Evolutionary conservation across 2,329 filamentous ascomycete genomes (phyloP).

Genomic region (Aspergillus costaricaensis): DNA sequence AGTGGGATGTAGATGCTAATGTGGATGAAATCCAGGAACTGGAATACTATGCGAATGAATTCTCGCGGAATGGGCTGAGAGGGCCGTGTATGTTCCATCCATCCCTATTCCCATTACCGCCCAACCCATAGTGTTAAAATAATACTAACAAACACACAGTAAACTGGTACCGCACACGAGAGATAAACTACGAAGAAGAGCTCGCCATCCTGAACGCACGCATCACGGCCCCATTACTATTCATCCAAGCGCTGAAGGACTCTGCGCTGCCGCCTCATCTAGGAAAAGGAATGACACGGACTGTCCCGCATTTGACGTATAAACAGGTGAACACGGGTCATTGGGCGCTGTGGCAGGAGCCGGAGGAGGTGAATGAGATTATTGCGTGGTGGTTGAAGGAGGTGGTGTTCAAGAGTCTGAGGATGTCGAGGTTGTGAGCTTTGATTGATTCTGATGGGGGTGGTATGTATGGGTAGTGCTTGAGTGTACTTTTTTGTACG

Average conservation of each 20-base stretch:
- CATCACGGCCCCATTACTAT: constrained; percentile 67
- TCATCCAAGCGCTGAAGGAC: constrained; percentile 73
- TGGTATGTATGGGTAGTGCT: background rate
- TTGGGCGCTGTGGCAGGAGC: constrained; percentile 79
- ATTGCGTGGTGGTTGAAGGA: constrained; percentile 68
- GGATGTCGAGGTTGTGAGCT: constrained; percentile 15
- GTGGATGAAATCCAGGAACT: constrained; percentile 54
- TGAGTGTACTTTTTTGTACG: background rate
- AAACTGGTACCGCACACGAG: constrained; percentile 82
- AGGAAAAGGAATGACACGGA: constrained; percentile 69
- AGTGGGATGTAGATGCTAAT: background rate
- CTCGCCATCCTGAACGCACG: constrained; percentile 38
- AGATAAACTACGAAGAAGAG: constrained; percentile 78
- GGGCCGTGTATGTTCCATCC: constrained; percentile 62
- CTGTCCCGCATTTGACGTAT: constrained; percentile 65
- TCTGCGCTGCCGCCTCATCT: constrained; percentile 70
- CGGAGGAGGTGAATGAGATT: constrained; percentile 68
- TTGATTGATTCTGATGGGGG: background rate
- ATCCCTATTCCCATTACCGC: background rate
- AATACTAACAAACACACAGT: constrained; percentile 38
- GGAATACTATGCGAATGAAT: constrained; percentile 75
- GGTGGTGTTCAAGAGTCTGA: constrained; percentile 49
- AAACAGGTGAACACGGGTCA: constrained; percentile 70
- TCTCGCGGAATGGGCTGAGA: constrained; percentile 69
- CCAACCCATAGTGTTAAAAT: background rate